Percentiles rank a stretch among this genome's conserved stretches.
These are phyloP conservation scores for Noccaea caerulescens DNA, from an alignment of 345 rosid genomes.

Conservation along the genomic window DNA sequence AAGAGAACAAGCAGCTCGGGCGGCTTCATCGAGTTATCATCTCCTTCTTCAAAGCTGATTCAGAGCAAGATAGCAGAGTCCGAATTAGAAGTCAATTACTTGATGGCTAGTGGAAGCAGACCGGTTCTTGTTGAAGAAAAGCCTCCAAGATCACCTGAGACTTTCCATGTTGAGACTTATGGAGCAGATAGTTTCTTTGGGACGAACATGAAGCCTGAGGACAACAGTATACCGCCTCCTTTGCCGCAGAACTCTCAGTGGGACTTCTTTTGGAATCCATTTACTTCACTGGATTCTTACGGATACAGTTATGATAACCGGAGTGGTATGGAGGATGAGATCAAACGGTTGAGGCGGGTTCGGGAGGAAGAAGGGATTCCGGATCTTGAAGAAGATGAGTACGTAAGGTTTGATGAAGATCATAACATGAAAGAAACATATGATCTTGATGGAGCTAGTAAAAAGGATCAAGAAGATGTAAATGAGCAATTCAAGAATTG, in stretches of 20 bases:
- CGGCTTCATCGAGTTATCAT: conserved; percentile 60
- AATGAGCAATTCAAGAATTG: conserved; percentile 47
- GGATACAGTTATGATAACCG: conserved; percentile 54
- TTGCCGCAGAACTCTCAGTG: conserved; percentile 86
- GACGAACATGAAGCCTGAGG: conserved; percentile 42
- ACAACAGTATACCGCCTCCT: conserved; percentile 57
- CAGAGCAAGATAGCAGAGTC: conserved; percentile 44
- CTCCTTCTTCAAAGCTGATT: conserved; percentile 52
- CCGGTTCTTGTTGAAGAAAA: conserved; percentile 75
- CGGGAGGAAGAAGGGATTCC: conserved; percentile 96
- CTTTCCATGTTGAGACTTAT: conserved; percentile 57
- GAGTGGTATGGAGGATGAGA: conserved; percentile 67
- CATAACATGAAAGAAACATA: conserved; percentile 40
- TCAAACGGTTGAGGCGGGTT: conserved; percentile 67
- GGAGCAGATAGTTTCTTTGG: conserved; percentile 58
- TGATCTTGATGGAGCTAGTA: conserved; percentile 31
- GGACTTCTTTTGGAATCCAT: conserved; percentile 98
- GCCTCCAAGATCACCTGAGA: conserved; percentile 81
- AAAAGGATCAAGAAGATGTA: conserved; percentile 57
- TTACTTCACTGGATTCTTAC: conserved; percentile 77
- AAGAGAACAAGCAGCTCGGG: conserved; percentile 51
- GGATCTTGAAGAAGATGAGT: conserved; percentile 73
- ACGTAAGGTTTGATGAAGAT: conserved; percentile 40
- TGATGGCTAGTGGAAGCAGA: conserved; percentile 68
- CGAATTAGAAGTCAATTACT: conserved; percentile 55